Percentiles rank a stretch among this genome's conserved stretches.
phyloP scores from a whole-genome alignment of 495 filamentous ascomycete genomes.

The Chaetomidium leptoderma region DNA sequence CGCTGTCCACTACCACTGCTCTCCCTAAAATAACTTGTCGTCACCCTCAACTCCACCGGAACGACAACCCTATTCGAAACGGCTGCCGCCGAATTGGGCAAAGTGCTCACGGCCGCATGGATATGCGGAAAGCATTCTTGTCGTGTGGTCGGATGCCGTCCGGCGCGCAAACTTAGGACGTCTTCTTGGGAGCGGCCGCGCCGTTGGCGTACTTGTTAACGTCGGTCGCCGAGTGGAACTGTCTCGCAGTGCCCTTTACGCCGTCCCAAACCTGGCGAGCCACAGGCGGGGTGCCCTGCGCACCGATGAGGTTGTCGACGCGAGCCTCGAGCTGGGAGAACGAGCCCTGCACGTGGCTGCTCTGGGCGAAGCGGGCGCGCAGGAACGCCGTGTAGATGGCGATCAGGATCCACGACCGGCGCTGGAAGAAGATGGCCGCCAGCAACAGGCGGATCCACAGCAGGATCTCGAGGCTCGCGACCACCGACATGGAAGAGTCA shows the following conservation, averaged over 20 bases:
- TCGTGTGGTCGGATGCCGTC: not conserved
- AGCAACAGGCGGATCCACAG: constrained; percentile 79
- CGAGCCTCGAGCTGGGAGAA: constrained; percentile 67
- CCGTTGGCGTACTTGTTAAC: constrained; percentile 62
- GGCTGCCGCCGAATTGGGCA: not conserved
- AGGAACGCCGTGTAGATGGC: constrained; percentile 86
- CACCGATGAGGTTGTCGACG: constrained; percentile 73
- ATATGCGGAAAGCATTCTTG: constrained; percentile 18
- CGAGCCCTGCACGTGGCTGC: constrained; percentile 79
- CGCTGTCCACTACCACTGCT: not conserved
- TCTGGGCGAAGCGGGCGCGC: constrained; percentile 84
- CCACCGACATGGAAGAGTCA: constrained; percentile 79
- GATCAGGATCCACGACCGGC: constrained; percentile 84
- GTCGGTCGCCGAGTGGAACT: constrained; percentile 77
- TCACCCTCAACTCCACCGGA: not conserved
- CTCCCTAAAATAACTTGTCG: not conserved
- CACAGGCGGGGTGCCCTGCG: constrained; percentile 82
- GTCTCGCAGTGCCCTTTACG: constrained; percentile 66
- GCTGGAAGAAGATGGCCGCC: constrained; percentile 76
- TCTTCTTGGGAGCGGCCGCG: constrained; percentile 51
- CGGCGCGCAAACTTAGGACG: constrained; percentile 30
- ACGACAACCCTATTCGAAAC: not conserved
- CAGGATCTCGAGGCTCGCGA: constrained; percentile 68
- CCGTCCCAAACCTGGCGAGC: constrained; percentile 76
- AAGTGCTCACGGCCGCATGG: constrained; percentile 16